Percentiles rank a stretch among this genome's conserved stretches.
These are phyloP conservation scores for Tubosaeta sp. DNA, from an alignment of 768 basidiomycete species.

Conservation along the genomic window DNA sequence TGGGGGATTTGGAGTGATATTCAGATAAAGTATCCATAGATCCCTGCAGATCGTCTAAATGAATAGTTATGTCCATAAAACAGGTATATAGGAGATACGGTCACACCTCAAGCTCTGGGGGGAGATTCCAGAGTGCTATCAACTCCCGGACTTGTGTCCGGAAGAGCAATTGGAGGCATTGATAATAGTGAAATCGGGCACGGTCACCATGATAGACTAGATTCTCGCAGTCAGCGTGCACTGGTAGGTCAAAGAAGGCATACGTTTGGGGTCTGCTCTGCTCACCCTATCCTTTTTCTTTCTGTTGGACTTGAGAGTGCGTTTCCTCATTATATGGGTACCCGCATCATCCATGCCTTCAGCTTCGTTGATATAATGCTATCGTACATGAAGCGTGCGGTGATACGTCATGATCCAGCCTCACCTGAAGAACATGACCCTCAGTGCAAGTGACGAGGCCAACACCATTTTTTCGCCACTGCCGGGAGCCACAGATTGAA, in stretches of 20 bases:
- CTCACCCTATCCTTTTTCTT: constrained; percentile 49
- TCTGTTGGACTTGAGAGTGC: constrained; percentile 55
- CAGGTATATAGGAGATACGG: background rate
- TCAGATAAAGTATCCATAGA: constrained; percentile 75
- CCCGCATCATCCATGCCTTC: constrained; percentile 63
- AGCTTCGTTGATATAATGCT: constrained; percentile 84
- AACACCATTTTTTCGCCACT: constrained; percentile 85
- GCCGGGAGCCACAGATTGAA: constrained; percentile 73
- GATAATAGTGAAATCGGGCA: constrained; percentile 75
- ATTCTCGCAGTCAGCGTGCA: background rate
- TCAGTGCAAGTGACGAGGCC: constrained; percentile 86
- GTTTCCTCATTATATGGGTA: constrained; percentile 59
- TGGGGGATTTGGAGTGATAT: constrained; percentile 54
- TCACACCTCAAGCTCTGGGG: constrained; percentile 73
- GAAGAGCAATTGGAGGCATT: constrained; percentile 78
- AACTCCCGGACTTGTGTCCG: constrained; percentile 71
- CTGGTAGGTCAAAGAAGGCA: constrained; percentile 12
- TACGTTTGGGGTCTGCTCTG: constrained; percentile 59
- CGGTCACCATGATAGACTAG: constrained; percentile 82
- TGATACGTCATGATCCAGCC: constrained; percentile 3
- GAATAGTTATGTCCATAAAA: constrained; percentile 5
- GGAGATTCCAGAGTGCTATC: constrained; percentile 61
- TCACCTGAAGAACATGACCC: constrained; percentile 85
- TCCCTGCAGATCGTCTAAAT: constrained; percentile 68
- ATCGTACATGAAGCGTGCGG: background rate